Evolutionary conservation across 169 alveolate species (phyloP).

Genomic region (Neospora caninum): DNA sequence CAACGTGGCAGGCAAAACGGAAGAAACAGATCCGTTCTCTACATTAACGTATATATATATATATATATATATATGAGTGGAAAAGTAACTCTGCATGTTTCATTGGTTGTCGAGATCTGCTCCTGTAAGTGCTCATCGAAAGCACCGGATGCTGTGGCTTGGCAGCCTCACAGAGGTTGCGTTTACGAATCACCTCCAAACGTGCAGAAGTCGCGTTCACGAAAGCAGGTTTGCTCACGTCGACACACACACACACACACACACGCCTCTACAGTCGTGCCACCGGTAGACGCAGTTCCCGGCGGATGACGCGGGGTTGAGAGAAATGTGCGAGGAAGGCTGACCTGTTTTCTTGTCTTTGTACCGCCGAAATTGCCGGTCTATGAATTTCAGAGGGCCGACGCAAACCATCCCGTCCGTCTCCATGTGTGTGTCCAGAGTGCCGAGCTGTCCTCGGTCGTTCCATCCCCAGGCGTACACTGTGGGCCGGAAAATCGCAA

Average conservation of each 20-base stretch:
- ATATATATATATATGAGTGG: not conserved
- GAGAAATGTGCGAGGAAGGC: not conserved
- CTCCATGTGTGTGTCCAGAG: not conserved
- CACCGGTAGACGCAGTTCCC: not conserved
- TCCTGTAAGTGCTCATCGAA: too few relatives aligned
- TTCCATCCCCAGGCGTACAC: conserved; percentile 82
- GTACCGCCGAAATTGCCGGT: conserved; percentile 27
- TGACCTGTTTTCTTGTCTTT: conserved; percentile 47
- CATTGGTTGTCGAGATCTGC: too few relatives aligned
- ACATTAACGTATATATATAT: not conserved
- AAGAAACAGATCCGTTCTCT: not conserved
- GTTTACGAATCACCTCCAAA: too few relatives aligned
- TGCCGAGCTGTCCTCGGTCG: conserved; percentile 76
- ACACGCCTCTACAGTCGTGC: not conserved
- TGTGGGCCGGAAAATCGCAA: conserved; percentile 40
- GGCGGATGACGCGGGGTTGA: not conserved
- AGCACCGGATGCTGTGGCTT: too few relatives aligned
- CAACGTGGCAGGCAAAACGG: not conserved
- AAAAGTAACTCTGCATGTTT: too few relatives aligned
- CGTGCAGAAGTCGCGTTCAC: too few relatives aligned
- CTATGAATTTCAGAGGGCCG: conserved; percentile 61
- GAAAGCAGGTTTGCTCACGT: too few relatives aligned
- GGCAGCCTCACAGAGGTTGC: too few relatives aligned
- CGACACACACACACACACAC: not conserved
- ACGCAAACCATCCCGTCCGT: conserved; percentile 42